These are phyloP conservation scores for Caryopteris hybrid DNA, from an alignment of 305 asterid species.

Conservation along the genomic window DNA sequence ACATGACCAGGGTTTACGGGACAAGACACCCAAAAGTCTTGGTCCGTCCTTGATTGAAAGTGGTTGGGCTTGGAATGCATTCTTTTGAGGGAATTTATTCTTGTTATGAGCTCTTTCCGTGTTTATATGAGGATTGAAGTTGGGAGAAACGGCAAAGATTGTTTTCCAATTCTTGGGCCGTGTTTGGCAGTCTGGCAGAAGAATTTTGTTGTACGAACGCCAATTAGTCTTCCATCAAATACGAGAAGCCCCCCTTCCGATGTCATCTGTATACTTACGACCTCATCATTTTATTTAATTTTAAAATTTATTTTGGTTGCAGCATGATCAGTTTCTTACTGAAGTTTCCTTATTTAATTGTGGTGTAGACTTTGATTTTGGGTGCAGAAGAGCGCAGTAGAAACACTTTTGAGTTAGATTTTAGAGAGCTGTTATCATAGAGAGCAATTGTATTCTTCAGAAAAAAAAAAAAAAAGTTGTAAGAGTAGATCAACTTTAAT, in stretches of 20 bases:
- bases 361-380: conserved; percentile 5
- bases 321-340: conserved; percentile 6
- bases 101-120: conserved; percentile 18
- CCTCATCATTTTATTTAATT: not conserved
- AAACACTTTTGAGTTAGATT: not conserved
- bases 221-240: conserved; percentile 20
- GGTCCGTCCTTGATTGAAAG: not conserved
- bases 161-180: not conserved
- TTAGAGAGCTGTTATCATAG: conserved; percentile 6
- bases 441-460: conserved; percentile 19
- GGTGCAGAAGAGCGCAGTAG: not conserved
- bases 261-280: conserved; percentile 1
- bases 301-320: not conserved
- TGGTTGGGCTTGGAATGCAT: conserved; percentile 20
- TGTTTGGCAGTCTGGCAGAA: conserved; percentile 18
- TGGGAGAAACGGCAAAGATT: conserved; percentile 14
- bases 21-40: not conserved
- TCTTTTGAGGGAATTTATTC: conserved; percentile 28
- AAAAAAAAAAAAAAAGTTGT: too few species aligned
- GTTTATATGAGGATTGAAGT: conserved; percentile 26
- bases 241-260: conserved; percentile 22
- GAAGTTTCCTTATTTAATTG: not conserved
- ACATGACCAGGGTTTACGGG: conserved; percentile 27
- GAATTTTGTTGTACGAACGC: conserved; percentile 27
- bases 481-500: conserved; percentile 13